Base-by-base conservation (phyloP, 2,329 filamentous ascomycete genomes). In the Colletotrichum karsti region DNA sequence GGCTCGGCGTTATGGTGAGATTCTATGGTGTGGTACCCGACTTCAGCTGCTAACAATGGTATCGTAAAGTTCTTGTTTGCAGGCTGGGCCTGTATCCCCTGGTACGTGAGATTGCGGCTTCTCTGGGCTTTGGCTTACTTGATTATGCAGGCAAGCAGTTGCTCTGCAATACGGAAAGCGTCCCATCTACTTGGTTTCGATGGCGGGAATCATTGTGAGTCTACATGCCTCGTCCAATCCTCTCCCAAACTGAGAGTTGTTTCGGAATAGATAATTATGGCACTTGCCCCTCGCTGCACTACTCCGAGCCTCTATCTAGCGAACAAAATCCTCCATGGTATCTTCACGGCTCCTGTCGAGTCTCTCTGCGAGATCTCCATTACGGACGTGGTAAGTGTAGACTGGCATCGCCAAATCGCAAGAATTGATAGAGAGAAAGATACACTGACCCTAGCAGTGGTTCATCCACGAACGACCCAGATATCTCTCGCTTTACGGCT, bases 61-160 rank as follows among this genome's bases (percentile, higher is more conserved):
- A n/a, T 24, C 3, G 15, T 7, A 4, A 5, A 65, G 63, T 83
- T 82, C 33, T 72, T 85, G 3, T 75, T 85, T n/a, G 70, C 82
- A 1, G 83, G 83, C 2, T 84, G 80, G 79, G 77, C 80, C 0
- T 74, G 82, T 26, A 70, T 85, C 7, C 80, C 85, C 63, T 85
- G n/a, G n/a, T n/a, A n/a, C n/a, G n/a, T n/a, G n/a, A n/a, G n/a
- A n/a, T n/a, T n/a, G n/a, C n/a, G n/a, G n/a, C n/a, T n/a, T n/a
- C n/a, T n/a, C n/a, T n/a, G n/a, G n/a, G n/a, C n/a, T n/a, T n/a
- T n/a, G n/a, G n/a, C n/a, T n/a, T n/a, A n/a, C n/a, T n/a, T n/a
- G n/a, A n/a, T n/a, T n/a, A n/a, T n/a, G n/a, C n/a, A n/a, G 83
- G 83, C 83, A 85, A 69, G 82, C 83, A 0, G 77, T 84, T n/a